Base-by-base conservation (phyloP, 1,284 basidiomycete species). In the Kalmanozyma brasiliensis region DNA sequence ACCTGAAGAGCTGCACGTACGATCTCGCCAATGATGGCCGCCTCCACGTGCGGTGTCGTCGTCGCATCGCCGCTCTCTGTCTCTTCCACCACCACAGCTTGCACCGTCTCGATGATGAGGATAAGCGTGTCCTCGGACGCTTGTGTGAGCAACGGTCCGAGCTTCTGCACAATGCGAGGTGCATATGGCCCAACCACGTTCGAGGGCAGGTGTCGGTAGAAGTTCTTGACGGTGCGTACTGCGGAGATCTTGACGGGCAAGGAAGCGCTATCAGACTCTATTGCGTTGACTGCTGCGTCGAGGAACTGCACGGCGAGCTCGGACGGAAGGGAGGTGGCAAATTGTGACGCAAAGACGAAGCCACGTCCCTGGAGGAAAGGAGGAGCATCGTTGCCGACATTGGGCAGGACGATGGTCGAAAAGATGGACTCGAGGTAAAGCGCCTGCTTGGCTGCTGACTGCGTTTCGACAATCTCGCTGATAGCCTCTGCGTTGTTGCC, bases 321-420 rank as follows among this genome's bases (percentile, higher is more conserved):
- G 2, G 85, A 73, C 0, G 92, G 90, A 8, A 98, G 85, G 4
- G 89, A 83, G 58, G 88, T 88, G 0, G 92, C 87, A 76, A 89
- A 97, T 80, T 94, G 91, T 75, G 92, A 93, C 0, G 93, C 93
- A 77, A 98, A 95, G 35, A 98, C 92, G 66, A 98, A 96, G 2
- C 89, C 91, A 53, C 95, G 87, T 9, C 95, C 96, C 83, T 96
- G 94, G 43, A 98, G 83, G 86, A 97, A 97, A 0, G 93, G 91
- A 49, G 47, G 24, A 8, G 35, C 83, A 85, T 49, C 71, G 90
- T 90, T 88, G 35, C 83, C 84, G 19, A 98, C 85, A 40, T 93
- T 85, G 16, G 89, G 87, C 6, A 93, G 91, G 35, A 98, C 87
- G 49, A 95, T 87, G 63, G 89, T 87, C 19, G 88, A 84, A 49